Conservation (phyloP, 257 asterid genomes). For the Ehretia macrophylla region DNA sequence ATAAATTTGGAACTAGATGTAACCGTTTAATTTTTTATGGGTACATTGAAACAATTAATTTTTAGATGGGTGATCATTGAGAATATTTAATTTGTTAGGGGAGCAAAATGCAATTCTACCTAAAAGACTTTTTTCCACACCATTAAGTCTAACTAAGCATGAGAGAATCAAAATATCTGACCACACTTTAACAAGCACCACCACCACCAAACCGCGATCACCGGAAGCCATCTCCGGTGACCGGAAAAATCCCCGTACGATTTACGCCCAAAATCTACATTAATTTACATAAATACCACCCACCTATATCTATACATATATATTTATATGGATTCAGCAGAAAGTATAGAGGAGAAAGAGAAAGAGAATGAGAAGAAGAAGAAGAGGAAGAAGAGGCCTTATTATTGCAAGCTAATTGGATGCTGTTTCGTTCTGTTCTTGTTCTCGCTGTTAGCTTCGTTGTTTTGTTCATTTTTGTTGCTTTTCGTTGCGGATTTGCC, state of each 20-base stretch:
- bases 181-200: neutral
- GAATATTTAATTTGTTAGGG: neutral
- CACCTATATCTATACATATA: no score
- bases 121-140: neutral
- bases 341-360: slow-evolving; percentile 25
- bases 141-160: no score
- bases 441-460: slow-evolving; percentile 34
- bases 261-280: neutral
- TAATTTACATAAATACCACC: neutral
- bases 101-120: neutral
- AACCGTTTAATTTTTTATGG: no score
- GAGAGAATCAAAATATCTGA: neutral
- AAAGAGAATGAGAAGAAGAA: slow-evolving; percentile 28
- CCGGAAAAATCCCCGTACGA: slow-evolving; percentile 27
- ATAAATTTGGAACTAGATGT: no score
- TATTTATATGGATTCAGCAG: slow-evolving; percentile 43
- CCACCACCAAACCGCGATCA: slow-evolving; percentile 33
- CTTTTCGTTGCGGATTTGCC: slow-evolving; percentile 53
- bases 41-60: no score
- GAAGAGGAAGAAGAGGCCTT: slow-evolving; percentile 18
- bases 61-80: no score
- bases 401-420: slow-evolving; percentile 35
- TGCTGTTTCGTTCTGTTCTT: slow-evolving; percentile 31
- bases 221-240: slow-evolving; percentile 58
- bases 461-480: slow-evolving; percentile 39